phyloP scores from a whole-genome alignment of 441 rosid genomes.

The Metrosideros polymorpha region DNA sequence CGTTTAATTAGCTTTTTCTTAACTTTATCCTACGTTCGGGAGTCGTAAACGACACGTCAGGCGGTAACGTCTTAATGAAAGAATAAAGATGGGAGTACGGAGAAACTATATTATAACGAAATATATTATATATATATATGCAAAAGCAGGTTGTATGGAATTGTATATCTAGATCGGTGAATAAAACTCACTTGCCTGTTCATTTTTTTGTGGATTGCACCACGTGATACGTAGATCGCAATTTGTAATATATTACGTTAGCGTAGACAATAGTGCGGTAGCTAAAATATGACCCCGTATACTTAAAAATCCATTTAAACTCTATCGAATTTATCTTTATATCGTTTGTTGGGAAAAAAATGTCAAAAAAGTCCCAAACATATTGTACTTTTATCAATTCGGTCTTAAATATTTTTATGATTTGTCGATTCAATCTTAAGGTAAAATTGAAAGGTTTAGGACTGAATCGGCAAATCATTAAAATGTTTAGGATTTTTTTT shows the following conservation, averaged over 20 bases:
- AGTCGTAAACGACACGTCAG: constrained; percentile 34
- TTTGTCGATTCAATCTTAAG: too few relatives aligned
- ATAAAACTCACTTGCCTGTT: neutral
- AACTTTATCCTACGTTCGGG: neutral
- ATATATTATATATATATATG: neutral
- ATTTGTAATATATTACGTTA: too few relatives aligned
- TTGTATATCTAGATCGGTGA: neutral
- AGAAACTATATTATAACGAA: neutral
- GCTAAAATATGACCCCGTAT: neutral
- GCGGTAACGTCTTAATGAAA: neutral
- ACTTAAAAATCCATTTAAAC: neutral
- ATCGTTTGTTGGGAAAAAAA: too few relatives aligned
- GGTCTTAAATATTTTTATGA: too few relatives aligned
- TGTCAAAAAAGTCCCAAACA: too few relatives aligned
- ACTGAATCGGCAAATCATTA: too few relatives aligned
- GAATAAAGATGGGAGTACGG: neutral
- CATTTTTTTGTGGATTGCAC: neutral
- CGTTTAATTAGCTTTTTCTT: neutral
- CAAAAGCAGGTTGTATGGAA: neutral
- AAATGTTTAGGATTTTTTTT: too few relatives aligned
- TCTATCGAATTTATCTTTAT: neutral
- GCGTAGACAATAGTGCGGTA: neutral
- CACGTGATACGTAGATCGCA: neutral
- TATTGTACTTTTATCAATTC: too few relatives aligned
- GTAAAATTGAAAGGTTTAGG: too few relatives aligned